Evolutionary conservation across 169 alveolate genomes (phyloP).

Genomic region (Perkinsus marinus): DNA sequence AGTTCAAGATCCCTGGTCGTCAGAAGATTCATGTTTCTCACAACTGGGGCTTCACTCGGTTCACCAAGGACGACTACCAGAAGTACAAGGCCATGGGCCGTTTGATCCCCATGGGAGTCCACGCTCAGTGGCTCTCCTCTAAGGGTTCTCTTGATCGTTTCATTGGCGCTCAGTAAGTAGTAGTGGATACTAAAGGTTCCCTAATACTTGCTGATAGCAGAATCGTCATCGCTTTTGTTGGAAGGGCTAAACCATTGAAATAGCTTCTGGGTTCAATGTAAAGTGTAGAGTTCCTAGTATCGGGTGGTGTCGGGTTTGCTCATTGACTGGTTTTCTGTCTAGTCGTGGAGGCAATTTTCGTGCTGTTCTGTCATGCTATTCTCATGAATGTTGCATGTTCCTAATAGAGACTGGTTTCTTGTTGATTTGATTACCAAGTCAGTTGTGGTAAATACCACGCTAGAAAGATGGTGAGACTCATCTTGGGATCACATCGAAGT

Average conservation of each 20-base stretch:
- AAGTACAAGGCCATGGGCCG: slow-evolving; percentile 84
- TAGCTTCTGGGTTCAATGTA: not conserved
- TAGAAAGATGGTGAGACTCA: no score
- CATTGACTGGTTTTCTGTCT: no score
- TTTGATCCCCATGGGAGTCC: slow-evolving; percentile 69
- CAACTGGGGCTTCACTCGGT: slow-evolving; percentile 97
- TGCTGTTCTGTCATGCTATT: no score
- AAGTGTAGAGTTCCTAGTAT: not conserved
- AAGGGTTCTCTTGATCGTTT: slow-evolving; percentile 24
- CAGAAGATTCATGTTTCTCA: slow-evolving; percentile 88
- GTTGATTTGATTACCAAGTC: no score
- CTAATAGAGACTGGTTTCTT: no score
- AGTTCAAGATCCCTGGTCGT: slow-evolving; percentile 98
- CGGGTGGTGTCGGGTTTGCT: no score
- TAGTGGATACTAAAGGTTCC: not conserved
- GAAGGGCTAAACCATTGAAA: not conserved
- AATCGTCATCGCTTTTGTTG: not conserved
- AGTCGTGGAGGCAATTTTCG: no score
- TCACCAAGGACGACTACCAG: slow-evolving; percentile 80
- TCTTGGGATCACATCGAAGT: no score
- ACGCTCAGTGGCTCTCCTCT: slow-evolving; percentile 60
- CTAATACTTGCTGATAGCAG: not conserved
- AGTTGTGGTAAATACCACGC: no score
- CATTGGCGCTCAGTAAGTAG: not conserved
- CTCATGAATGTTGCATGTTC: no score